Evolutionary conservation across 2,329 filamentous ascomycete genomes (phyloP), one percentile per base, ranked within the genome.

Genomic region (Coniosporium tulheliwenetii): DNA sequence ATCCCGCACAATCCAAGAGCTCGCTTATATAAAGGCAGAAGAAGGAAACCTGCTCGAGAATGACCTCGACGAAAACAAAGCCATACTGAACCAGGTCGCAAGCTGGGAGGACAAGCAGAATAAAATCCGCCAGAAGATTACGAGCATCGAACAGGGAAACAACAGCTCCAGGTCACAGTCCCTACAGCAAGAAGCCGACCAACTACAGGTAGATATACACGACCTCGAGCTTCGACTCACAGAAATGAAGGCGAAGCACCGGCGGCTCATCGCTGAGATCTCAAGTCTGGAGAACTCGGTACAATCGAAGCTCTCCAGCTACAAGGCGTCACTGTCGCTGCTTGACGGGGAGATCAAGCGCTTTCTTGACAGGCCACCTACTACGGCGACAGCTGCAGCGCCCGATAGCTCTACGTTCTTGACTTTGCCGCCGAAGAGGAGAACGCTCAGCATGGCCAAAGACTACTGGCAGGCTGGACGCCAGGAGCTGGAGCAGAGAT

Each of bases 251-350:
- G 70, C 67, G 37, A 66, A 72, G 26, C 74, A 77, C 47, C 63
- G 69, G n/a, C 70, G 68, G 52, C 57, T 86, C 0, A 60, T 71
- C 45, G 67, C 68, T 2, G 69, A 74, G 50, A 73, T 84, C 37
- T 66, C 72, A 5, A 75, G 79, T 41, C 68, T 76, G 1, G 69
- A 70, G 46, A 85, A 79, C 48, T 69, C 70, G 41, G 66, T 79
- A 32, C 81, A 85, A 53, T 77, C 81, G 2, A 76, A 75, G n/a
- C 56, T 85, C 10, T 82, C 79, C 41, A 79, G 79, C 0, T 86
- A 85, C 54, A 73, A 70, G 14, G 73, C 77, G 1, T 79, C 79
- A 3, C 59, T 85, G 31, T 71, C 65, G 41, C 72, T 83, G 41
- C 69, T 83, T 5, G 79, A 86, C 44, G 64, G 62, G 10, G 73